Conservation (phyloP, 768 basidiomycete species). For the Pilatotrama ljubarskyi region DNA sequence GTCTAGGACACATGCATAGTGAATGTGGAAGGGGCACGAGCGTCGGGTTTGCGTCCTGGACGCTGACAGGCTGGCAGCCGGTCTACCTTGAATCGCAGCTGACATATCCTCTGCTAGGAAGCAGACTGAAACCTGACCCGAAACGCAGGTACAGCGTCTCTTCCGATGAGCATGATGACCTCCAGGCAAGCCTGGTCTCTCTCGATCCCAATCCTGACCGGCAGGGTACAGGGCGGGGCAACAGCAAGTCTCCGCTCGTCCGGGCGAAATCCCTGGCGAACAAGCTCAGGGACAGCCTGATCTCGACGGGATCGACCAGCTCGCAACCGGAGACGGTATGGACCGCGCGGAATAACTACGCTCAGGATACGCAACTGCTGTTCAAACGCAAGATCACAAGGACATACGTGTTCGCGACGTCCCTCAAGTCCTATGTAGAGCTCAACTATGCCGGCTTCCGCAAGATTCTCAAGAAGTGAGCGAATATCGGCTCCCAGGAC, state of each 20-base stretch:
- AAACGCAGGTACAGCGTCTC: conserved; percentile 18
- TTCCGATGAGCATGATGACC: conserved; percentile 42
- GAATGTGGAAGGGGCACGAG: no score
- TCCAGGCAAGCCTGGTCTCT: conserved; percentile 42
- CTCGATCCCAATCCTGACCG: conserved; percentile 27
- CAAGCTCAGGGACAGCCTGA: conserved; percentile 53
- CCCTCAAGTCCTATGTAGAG: conserved; percentile 84
- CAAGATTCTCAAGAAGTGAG: conserved; percentile 93
- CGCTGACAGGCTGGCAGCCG: neutral
- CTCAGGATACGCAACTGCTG: conserved; percentile 77
- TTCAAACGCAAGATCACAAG: conserved; percentile 89
- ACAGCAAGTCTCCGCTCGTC: conserved; percentile 37
- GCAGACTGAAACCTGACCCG: conserved; percentile 20
- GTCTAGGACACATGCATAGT: neutral
- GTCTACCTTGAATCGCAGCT: neutral
- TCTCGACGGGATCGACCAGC: conserved; percentile 36
- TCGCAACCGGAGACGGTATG: conserved; percentile 57
- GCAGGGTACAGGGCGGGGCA: conserved; percentile 19
- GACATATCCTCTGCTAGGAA: conserved; percentile 9
- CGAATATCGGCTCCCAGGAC: conserved; percentile 6
- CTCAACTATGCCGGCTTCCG: conserved; percentile 92
- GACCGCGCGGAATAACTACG: conserved; percentile 78
- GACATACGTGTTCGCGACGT: conserved; percentile 74
- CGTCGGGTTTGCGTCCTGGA: no score
- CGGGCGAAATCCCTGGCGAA: conserved; percentile 42